A percentile compares a stretch with the other conserved stretches of the same genome.
phyloP scores from a whole-genome alignment of 148 eudicot species.

The Chenopodium album region DNA sequence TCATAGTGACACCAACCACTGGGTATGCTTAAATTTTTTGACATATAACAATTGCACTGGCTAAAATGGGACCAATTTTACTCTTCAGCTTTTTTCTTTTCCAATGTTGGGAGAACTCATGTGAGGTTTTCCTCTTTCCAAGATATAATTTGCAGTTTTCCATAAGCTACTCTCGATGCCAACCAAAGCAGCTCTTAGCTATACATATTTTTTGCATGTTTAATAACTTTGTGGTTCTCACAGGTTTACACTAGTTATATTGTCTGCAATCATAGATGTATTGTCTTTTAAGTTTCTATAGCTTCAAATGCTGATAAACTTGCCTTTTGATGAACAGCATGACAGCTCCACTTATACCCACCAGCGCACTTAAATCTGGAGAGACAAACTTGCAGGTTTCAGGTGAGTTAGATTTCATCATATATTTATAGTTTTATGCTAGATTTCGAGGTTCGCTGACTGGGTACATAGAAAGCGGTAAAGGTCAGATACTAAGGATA shows the following conservation, averaged over 20 bases:
- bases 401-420: conserved; percentile 42
- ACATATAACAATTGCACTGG: not conserved
- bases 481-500: too few species aligned
- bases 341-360: conserved; percentile 90
- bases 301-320: not conserved
- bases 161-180: not conserved
- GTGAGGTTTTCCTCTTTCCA: not conserved
- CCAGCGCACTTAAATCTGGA: conserved; percentile 68
- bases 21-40: conserved; percentile 55
- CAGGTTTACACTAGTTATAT: not conserved
- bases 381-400: conserved; percentile 79
- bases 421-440: not conserved
- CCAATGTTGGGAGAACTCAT: not conserved
- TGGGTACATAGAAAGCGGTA: too few species aligned
- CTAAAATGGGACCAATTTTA: not conserved
- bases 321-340: conserved; percentile 49
- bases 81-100: not conserved
- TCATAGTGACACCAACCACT: conserved; percentile 95
- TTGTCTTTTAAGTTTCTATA: not conserved
- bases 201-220: not conserved
- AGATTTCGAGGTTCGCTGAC: too few species aligned
- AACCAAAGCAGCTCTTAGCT: not conserved
- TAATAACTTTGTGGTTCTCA: not conserved
- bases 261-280: not conserved
- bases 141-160: not conserved